Conservation (phyloP, 2,329 filamentous ascomycete species). For the Penicillium hesseltinei region DNA sequence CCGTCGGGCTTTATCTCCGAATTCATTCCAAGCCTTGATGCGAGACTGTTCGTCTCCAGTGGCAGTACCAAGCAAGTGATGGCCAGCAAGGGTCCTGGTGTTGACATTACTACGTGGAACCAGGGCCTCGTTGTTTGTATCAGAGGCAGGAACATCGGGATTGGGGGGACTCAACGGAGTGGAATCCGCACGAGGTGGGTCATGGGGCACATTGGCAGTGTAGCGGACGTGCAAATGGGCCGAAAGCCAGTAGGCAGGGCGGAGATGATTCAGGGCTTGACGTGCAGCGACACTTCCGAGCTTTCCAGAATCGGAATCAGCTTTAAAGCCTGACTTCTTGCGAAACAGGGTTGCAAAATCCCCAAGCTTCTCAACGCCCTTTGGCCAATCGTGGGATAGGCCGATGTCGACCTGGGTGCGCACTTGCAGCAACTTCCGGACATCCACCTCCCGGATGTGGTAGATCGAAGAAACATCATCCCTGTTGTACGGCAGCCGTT, state of each 20-base stretch:
- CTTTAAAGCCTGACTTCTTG: constrained; percentile 70
- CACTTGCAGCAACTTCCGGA: constrained; percentile 82
- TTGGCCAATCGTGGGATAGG: constrained; percentile 94
- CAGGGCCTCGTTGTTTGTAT: background rate
- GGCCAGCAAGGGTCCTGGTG: background rate
- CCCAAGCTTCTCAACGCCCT: constrained; percentile 75
- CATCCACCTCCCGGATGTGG: constrained; percentile 83
- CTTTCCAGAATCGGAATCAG: constrained; percentile 71
- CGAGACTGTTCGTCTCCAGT: constrained; percentile 10
- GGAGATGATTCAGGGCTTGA: constrained; percentile 74
- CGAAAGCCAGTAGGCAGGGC: constrained; percentile 86
- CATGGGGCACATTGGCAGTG: constrained; percentile 60
- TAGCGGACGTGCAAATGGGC: constrained; percentile 93
- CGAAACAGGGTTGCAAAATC: constrained; percentile 66
- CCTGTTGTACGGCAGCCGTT: constrained; percentile 78
- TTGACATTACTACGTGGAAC: background rate
- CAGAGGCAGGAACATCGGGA: background rate
- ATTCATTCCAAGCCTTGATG: constrained; percentile 42
- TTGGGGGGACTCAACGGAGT: constrained; percentile 16
- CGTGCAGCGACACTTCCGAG: constrained; percentile 79
- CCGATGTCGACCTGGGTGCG: constrained; percentile 88
- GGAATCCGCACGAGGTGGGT: background rate
- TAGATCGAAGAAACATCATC: constrained; percentile 81
- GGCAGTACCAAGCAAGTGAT: background rate
- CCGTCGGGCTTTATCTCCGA: constrained; percentile 27